Conservation (phyloP, 495 filamentous ascomycete genomes). For the Haplographium delicatum region DNA sequence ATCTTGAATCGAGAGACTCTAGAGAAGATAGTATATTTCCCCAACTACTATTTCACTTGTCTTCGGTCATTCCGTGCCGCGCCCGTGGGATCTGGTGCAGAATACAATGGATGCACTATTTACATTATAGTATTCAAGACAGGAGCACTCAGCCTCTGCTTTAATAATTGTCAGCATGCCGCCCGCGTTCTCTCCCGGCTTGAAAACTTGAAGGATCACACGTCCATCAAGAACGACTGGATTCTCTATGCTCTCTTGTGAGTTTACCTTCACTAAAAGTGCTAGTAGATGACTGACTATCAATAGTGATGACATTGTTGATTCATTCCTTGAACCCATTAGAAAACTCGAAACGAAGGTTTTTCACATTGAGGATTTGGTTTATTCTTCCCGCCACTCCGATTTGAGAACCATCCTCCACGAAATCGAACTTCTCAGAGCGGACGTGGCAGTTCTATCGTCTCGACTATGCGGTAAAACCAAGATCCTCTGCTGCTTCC, state of each 20-base stretch:
- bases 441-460: conserved; percentile 85
- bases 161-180: conserved; percentile 72
- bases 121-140: conserved; percentile 96
- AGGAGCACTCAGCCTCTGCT: conserved; percentile 87
- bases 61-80: conserved; percentile 76
- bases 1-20: conserved; percentile 85
- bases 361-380: conserved; percentile 85
- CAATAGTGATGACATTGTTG: conserved; percentile 84
- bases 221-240: conserved; percentile 88
- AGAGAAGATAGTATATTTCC: conserved; percentile 95
- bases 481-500: conserved; percentile 90
- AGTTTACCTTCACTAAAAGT: conserved; percentile 28
- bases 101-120: conserved; percentile 78
- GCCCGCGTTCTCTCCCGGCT: conserved; percentile 84
- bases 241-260: conserved; percentile 96
- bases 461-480: conserved; percentile 87
- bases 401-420: conserved; percentile 78
- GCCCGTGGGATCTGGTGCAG: conserved; percentile 64
- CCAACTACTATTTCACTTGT: conserved; percentile 91
- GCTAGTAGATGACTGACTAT: conserved; percentile 22
- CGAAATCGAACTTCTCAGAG: conserved; percentile 78
- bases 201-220: conserved; percentile 81
- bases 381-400: conserved; percentile 80
- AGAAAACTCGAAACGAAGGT: conserved; percentile 76
- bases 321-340: conserved; percentile 85